Conservation (phyloP, 805 yeast species). For the Metschnikowia shivogae region DNA sequence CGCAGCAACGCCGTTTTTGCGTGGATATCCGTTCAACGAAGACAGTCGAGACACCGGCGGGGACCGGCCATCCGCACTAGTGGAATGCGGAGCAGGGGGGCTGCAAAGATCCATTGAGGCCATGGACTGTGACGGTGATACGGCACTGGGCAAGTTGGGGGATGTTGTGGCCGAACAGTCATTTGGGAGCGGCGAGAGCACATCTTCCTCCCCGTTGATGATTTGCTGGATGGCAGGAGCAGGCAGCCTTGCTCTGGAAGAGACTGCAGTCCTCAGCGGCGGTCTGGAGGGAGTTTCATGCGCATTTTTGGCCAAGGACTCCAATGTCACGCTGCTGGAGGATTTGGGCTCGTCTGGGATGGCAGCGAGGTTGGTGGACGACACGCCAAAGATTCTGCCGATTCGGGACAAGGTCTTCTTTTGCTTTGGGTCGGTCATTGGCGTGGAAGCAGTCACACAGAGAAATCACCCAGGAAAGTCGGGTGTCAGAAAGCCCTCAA, state of each 20-base stretch:
- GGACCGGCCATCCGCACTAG: conserved; percentile 8
- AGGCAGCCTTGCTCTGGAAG: conserved; percentile 10
- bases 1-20: conserved; percentile 8
- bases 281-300: conserved; percentile 6
- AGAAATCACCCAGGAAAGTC: no score
- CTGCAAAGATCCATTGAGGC: conserved; percentile 8
- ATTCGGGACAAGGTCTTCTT: conserved; percentile 22
- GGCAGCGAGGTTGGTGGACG: conserved; percentile 17
- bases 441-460: no score
- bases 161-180: conserved; percentile 14
- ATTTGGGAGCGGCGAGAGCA: conserved; percentile 17
- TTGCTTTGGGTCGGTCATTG: conserved; percentile 21
- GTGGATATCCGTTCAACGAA: conserved; percentile 13
- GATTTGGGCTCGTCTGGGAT: conserved; percentile 9
- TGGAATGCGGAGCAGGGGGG: not conserved
- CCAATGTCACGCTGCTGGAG: conserved; percentile 3
- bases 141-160: conserved; percentile 8
- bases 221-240: not conserved
- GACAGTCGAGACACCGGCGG: conserved; percentile 19
- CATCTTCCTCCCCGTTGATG: conserved; percentile 14
- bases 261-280: conserved; percentile 2
- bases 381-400: conserved; percentile 26
- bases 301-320: conserved; percentile 2
- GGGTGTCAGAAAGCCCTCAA: no score
- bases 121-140: conserved; percentile 8